A percentile compares a stretch with the other conserved stretches of the same genome.
These are phyloP conservation scores for Diaporthe humulicola DNA, from an alignment of 2,329 filamentous ascomycete species.

Conservation along the genomic window DNA sequence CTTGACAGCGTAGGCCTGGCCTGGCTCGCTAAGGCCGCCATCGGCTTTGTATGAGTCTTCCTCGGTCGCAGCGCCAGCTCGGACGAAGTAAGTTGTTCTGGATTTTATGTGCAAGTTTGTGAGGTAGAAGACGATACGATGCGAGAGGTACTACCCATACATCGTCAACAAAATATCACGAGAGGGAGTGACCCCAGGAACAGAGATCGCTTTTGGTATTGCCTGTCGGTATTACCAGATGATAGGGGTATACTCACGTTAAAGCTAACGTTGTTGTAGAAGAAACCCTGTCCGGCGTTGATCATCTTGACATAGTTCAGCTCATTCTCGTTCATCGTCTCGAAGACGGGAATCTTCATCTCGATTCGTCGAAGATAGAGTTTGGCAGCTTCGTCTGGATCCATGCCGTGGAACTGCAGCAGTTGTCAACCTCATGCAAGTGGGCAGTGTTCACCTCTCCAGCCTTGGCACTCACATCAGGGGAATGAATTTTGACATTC, in stretches of 20 bases:
- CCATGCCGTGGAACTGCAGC: slow-evolving; percentile 86
- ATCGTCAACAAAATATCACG: not conserved
- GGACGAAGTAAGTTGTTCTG: slow-evolving; percentile 91
- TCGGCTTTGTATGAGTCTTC: slow-evolving; percentile 93
- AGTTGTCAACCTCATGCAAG: slow-evolving; percentile 41
- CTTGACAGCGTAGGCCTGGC: slow-evolving; percentile 83
- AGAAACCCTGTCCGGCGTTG: slow-evolving; percentile 92
- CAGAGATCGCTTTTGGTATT: no score
- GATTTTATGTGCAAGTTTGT: slow-evolving; percentile 98
- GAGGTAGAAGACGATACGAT: slow-evolving; percentile 98
- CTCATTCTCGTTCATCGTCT: slow-evolving; percentile 94
- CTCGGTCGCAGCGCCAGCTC: slow-evolving; percentile 83
- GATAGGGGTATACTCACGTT: slow-evolving; percentile 57
- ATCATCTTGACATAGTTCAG: slow-evolving; percentile 99
- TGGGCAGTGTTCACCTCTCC: not conserved
- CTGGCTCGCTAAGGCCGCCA: slow-evolving; percentile 84
- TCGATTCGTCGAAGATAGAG: slow-evolving; percentile 93
- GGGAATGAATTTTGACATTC: slow-evolving; percentile 97
- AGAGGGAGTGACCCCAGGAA: not conserved
- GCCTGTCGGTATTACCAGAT: not conserved
- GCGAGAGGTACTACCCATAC: slow-evolving; percentile 77
- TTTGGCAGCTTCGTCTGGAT: slow-evolving; percentile 89
- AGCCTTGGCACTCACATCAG: slow-evolving; percentile 74
- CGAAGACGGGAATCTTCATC: slow-evolving; percentile 93
- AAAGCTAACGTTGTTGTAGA: slow-evolving; percentile 97